Evolutionary conservation across 768 basidiomycete genomes (phyloP), one percentile per base, ranked within the genome.

Genomic region (Suillus bovinus): DNA sequence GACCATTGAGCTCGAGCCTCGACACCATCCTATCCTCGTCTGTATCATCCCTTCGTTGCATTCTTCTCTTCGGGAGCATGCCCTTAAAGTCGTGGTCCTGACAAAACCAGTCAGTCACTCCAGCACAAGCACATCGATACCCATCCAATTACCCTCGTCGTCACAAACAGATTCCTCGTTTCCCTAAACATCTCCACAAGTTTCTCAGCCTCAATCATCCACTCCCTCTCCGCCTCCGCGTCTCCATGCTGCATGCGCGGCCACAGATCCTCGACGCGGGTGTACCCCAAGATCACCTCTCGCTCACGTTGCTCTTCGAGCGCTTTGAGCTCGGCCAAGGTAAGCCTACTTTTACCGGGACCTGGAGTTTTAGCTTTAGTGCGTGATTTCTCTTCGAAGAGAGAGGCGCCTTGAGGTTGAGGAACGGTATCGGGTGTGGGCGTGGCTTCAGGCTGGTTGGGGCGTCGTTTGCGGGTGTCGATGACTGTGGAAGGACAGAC

Each of bases 161-260:
- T 86, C 67, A 89, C 81, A 71, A 96, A 99, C 65, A 98, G 71
- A 64, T 87, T 85, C 64, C 88, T 83, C 1, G 95, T 95, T 77
- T 94, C 89, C 58, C 96, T 80, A 76, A 95, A 98, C 72, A 85
- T 88, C 63, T 97, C 95, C 4, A 97, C 83, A 52, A 99, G 79
- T 67, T 86, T 89, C 70, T 93, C 92, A 0, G 94, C 93, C 68
- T 93, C 88, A 33, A 88, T 70, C 66, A 96, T 77, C 91, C 95
- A 98, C 67, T 89, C 84, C 57, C 84, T 80, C 61, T 84, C 79
- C 5, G 86, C 84, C 16, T 84, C 83, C 1, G 77, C 75, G 24
- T 83, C 71, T 2, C 67, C 70, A 13, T 70, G 72, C 41, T 83
- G 72, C 80, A 87, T 84, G 17, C 67, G 77, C 5, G 77, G 77